Base-by-base conservation (phyloP, 768 basidiomycete genomes). In the Hirschioporus abietinus region DNA sequence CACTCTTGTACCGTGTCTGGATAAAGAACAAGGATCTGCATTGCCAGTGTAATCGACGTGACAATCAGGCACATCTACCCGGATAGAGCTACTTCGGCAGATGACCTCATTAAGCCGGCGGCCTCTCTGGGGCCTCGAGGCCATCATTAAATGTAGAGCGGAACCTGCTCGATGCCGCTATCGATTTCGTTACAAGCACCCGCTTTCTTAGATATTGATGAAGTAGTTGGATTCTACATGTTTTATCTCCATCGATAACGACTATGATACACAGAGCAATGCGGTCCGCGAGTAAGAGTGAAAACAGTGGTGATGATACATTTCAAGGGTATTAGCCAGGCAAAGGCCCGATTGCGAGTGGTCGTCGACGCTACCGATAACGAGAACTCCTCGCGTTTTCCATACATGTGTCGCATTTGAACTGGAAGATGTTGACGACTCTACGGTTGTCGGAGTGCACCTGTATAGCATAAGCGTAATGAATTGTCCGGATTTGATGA, bases 381-480 rank as follows among this genome's bases (percentile, higher is more conserved):
- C 42, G 42, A 52, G 42, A 52, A 20, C 6, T 52, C 42, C 42
- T 52, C 70, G 58, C 65, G 20, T 60, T 61, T 1, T 65, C 67
- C 34, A 62, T 58, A 60, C 67, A 65, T 0, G 58, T 23, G 18
- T 69, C 67, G 34, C 66, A 67, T 66, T 83, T 78, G 66, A 82
- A 82, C 70, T 88, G 88, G 70, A 91, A 88, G 74, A 90, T 79
- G 74, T 86, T 91, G 66, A 82, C 77, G 52, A 91, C 86, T 57
- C 82, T 80, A 65, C 84, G 81, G 52, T 85, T 73, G 70, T 89
- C 87, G 63, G 75, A 68, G 36, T 76, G 73, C 35, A 69, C 72
- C 83, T 84, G 67, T 30, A 59, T 23, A 69, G 36, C 52, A 62
- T 57, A 63, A 35, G 61, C 58, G n/a, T 35, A 30, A 30, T 30